phyloP scores from a whole-genome alignment of 345 rosid genomes.

The Hypericum androsaemum region DNA sequence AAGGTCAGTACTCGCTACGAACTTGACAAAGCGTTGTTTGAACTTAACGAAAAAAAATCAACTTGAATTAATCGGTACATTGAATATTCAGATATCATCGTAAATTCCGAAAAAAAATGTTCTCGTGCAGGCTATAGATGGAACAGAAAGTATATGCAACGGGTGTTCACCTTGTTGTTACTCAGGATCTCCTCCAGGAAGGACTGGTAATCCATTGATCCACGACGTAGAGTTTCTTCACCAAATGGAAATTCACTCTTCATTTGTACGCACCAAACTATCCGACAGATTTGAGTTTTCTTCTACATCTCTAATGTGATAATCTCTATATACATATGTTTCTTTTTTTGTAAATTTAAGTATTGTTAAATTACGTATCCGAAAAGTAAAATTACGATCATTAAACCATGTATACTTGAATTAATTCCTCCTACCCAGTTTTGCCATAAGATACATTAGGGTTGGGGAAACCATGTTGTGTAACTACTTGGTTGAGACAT shows the following conservation, averaged over 20 bases:
- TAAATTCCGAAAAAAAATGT: background rate
- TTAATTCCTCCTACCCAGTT: no score
- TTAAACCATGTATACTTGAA: no score
- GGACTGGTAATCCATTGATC: constrained; percentile 62
- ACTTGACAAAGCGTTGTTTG: no score
- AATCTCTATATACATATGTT: no score
- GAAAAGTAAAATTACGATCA: no score
- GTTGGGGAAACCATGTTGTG: no score
- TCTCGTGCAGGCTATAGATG: constrained; percentile 24
- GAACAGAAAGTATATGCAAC: constrained; percentile 23
- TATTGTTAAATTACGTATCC: no score
- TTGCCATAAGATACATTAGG: no score
- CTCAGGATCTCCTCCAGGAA: constrained; percentile 71
- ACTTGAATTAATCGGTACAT: background rate
- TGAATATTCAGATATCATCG: no score
- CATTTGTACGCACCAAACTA: constrained; percentile 44
- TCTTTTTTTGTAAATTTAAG: no score
- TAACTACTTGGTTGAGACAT: no score
- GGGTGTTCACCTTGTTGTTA: constrained; percentile 37
- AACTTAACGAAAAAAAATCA: background rate
- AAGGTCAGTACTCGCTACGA: constrained; percentile 33
- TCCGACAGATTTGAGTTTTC: constrained; percentile 31
- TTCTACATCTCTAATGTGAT: constrained; percentile 19
- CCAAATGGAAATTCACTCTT: constrained; percentile 57
- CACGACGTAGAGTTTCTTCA: constrained; percentile 57